These are phyloP conservation scores for Haplosporangium sp. DNA, from an alignment of 371 early-diverging fungal genomes.

Conservation along the genomic window DNA sequence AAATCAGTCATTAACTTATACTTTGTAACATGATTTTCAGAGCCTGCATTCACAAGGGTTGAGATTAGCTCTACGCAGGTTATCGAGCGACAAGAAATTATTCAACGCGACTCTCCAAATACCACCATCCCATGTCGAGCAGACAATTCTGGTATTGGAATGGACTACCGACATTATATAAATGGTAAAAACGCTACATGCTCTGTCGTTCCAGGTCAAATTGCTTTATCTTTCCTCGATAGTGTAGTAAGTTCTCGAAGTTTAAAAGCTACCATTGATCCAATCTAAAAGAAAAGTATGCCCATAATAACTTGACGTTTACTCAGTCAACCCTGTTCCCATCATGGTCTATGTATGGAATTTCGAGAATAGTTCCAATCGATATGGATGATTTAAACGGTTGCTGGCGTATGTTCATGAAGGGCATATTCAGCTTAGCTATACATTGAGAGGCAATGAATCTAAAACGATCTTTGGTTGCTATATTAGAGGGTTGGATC, in stretches of 20 bases:
- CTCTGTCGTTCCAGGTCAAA: slow-evolving; percentile 4
- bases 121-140: slow-evolving; percentile 1
- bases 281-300: no score
- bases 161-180: slow-evolving; percentile 20
- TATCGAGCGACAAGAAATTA: not conserved
- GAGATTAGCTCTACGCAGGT: not conserved
- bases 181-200: slow-evolving; percentile 14
- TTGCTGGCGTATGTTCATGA: slow-evolving; percentile 5
- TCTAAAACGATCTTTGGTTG: not conserved
- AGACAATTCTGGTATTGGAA: not conserved
- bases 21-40: not conserved
- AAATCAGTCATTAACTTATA: not conserved
- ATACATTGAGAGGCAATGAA: not conserved
- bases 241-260: not conserved
- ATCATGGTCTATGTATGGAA: slow-evolving; percentile 7
- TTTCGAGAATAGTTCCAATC: slow-evolving; percentile 13
- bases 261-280: no score
- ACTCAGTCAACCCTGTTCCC: not conserved
- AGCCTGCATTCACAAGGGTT: slow-evolving; percentile 1
- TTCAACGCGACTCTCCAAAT: not conserved
- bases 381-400: not conserved
- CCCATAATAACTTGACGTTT: not conserved
- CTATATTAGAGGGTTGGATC: slow-evolving; percentile 10
- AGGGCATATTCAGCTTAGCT: not conserved
- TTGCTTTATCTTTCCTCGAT: not conserved